A percentile compares a stretch with the other conserved stretches of the same genome.
phyloP scores from a whole-genome alignment of 768 basidiomycete genomes.

The Leucocoprinus birnbaumii region DNA sequence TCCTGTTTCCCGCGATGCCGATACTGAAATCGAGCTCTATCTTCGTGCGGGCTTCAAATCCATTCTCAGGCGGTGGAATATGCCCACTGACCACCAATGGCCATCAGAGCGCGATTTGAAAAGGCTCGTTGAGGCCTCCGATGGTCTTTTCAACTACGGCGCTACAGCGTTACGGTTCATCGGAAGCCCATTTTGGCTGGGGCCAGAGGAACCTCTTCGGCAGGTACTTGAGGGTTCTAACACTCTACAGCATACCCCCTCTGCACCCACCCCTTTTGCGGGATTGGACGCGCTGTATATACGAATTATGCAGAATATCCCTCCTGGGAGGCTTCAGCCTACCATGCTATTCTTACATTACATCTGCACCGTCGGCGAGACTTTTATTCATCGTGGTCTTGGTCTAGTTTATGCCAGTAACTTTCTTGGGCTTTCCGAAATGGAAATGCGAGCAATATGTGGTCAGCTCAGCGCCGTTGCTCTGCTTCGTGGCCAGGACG shows the following conservation, averaged over 20 bases:
- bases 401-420: too few species aligned
- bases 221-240: neutral
- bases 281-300: neutral
- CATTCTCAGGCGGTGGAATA: neutral
- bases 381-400: too few species aligned
- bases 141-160: neutral
- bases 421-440: too few species aligned
- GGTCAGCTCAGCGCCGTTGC: too few species aligned
- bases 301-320: too few species aligned
- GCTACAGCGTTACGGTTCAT: neutral
- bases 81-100: neutral
- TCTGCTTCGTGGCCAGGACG: too few species aligned
- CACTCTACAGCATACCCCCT: neutral
- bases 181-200: neutral
- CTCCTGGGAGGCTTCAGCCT: too few species aligned
- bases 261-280: neutral
- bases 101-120: neutral
- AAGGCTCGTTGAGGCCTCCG: neutral
- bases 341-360: too few species aligned
- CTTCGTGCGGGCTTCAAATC: neutral
- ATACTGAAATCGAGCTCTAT: conserved; percentile 1
- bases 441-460: too few species aligned
- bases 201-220: neutral
- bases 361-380: too few species aligned
- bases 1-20: too few species aligned